phyloP scores from a whole-genome alignment of 345 rosid species.

The Moricandia moricandioides region DNA sequence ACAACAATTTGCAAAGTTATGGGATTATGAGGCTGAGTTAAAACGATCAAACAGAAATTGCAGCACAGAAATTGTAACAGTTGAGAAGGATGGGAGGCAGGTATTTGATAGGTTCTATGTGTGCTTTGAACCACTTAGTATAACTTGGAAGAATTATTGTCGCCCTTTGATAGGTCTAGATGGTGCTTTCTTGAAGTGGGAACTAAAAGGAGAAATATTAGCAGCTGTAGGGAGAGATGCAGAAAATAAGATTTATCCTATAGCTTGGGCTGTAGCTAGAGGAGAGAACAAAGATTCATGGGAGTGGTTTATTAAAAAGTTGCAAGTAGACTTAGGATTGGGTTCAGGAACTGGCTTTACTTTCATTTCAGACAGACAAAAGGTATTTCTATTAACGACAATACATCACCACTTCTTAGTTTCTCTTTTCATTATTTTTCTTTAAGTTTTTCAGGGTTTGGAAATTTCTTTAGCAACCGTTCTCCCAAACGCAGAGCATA shows the following conservation, averaged over 20 bases:
- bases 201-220: too few species aligned
- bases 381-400: too few species aligned
- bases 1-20: not conserved
- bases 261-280: not conserved
- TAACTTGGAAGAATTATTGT: not conserved
- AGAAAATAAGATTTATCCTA: not conserved
- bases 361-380: too few species aligned
- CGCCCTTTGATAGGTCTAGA: not conserved
- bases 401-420: too few species aligned
- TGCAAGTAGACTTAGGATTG: too few species aligned
- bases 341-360: too few species aligned
- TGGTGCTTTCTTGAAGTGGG: not conserved
- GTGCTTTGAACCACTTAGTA: not conserved
- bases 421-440: too few species aligned
- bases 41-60: not conserved
- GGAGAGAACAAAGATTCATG: not conserved
- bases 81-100: not conserved
- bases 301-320: not conserved
- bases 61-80: not conserved
- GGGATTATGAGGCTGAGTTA: not conserved
- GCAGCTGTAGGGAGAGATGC: not conserved
- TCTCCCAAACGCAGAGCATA: not conserved
- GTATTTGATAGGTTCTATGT: not conserved
- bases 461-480: not conserved
- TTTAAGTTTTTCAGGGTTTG: not conserved